Base-by-base conservation (phyloP, 148 eudicot species). In the Vaccinium vitisidaea region DNA sequence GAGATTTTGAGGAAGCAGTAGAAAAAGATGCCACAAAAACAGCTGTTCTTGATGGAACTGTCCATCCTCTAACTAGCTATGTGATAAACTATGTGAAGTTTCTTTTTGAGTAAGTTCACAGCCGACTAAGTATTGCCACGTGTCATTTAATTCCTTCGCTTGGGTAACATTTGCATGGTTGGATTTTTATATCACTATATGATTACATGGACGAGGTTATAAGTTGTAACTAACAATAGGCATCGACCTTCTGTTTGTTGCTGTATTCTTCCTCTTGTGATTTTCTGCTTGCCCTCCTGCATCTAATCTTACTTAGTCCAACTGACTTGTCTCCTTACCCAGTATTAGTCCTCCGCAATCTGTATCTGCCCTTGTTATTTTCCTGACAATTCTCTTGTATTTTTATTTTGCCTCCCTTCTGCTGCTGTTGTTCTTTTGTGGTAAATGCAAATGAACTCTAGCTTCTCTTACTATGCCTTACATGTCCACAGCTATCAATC, bases 1-100 rank as follows among this genome's bases (percentile, higher is more conserved):
- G 87, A 63, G 98, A 95, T 88, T 96, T 96, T 88, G 95, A 96
- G 89, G 99, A 93, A 88, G 99, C 98, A 32, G 96, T 96, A 67
- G 97, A 95, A 87, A 96, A 94, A 88, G 99, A 96, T 88, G 94
- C 97, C 87, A 93, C 99, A 73, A 92, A 90, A 91, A 96, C 98
- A 63, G 90, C 96, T 76, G 98, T 96, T 86, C 90, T 92, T 87
- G 98, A 96, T 86, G 99, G 98, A 88, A 96, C 97, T 9, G 99
- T 96, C 85, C 99, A 96, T 90, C 99, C 99, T 46, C 85, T 96
- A 84, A 96, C 98, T 77, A 96, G 99, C 89, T 96, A 96, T 90
- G 99, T 95, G 77, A 94, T 96, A 77, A 96, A 96, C 87, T 96
- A 96, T 59, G 98, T 94, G 86, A 96, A 96, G 88, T 96, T 96